Evolutionary conservation across 2,329 filamentous ascomycete genomes (phyloP).

Genomic region (Sphaerostilbella broomeana): DNA sequence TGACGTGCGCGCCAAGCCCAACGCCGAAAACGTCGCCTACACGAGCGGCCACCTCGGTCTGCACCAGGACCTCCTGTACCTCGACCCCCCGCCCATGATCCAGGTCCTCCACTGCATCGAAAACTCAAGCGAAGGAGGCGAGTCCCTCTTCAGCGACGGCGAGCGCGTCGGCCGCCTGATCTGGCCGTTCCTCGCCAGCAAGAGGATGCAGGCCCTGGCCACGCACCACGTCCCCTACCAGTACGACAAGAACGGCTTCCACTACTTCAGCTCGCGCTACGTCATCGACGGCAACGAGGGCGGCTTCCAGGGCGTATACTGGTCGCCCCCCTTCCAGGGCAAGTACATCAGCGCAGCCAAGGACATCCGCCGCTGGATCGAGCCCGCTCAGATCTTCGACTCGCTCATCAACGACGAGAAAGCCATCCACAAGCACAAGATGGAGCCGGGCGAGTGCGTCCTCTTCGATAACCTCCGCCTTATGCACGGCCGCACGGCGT

Average conservation of each 20-base stretch:
- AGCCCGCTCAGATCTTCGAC: constrained; percentile 50
- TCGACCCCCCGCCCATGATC: constrained; percentile 68
- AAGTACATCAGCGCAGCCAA: constrained; percentile 30
- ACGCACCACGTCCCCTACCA: constrained; percentile 50
- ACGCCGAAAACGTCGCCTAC: constrained; percentile 89
- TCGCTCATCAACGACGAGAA: constrained; percentile 47
- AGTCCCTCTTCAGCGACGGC: constrained; percentile 79
- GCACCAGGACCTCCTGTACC: constrained; percentile 91
- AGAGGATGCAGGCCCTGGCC: constrained; percentile 14
- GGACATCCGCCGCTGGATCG: constrained; percentile 36
- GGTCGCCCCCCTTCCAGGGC: constrained; percentile 76
- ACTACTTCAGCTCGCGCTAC: constrained; percentile 53
- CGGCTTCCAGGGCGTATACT: constrained; percentile 36
- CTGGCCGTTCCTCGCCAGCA: constrained; percentile 17
- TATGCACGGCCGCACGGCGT: constrained; percentile 75
- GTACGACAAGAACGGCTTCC: constrained; percentile 59
- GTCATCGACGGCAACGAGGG: constrained; percentile 38
- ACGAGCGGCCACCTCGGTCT: constrained; percentile 75
- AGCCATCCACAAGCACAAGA: constrained; percentile 62
- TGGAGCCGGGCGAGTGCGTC: constrained; percentile 78
- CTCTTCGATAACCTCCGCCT: constrained; percentile 87
- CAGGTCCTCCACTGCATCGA: constrained; percentile 87
- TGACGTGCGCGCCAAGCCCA: constrained; percentile 75
- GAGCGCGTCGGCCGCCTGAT: constrained; percentile 49
- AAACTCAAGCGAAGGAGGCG: constrained; percentile 72